Base-by-base conservation (phyloP, 345 rosid species). In the Lagerstroemia speciosa region DNA sequence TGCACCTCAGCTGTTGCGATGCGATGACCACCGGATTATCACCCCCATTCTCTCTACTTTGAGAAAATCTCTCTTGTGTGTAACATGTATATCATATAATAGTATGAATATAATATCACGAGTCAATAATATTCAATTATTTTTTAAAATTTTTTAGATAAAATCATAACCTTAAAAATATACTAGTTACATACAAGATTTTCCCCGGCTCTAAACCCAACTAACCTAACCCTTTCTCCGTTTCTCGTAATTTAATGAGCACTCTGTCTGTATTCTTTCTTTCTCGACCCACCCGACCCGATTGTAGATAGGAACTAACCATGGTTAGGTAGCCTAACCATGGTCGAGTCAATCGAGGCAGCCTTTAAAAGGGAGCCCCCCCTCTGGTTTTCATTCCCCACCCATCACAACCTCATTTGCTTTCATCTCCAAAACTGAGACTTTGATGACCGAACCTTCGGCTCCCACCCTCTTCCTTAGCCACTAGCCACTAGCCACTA, bases 281-380 rank as follows among this genome's bases (percentile, higher is more conserved):
- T 16, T 45, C 24, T 4, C 17, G 12, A 3, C 40, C 62, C 61
- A 55, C 61, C 61, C 61, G 61, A 53, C 60, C 60, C 60, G 60
- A 53, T 1, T 41, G n/a, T 41, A 31, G 84, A 75, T 77, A 76
- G 72, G 37, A 74, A 29, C 17, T 77, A 72, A 84, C 85, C 80
- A 63, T 58, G 80, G 79, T 83, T 66, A 67, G 17, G 27, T 19
- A 16, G 1, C 45, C 29, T 27, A 72, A 41, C 71, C 36, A 3
- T 36, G 69, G 74, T 69, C 31, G 26, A 36, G 68, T 26, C 29
- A 71, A 57, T 72, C 66, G 66, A 63, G 69, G 50, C 69, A 66
- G 43, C 33, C 55, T 11, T 16, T 29, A 77, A 8, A 67, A 30
- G 53, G 64, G 41, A 37, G 67, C 41, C 27, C 0, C 57, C 30